Evolutionary conservation across 140 eudicot genomes (phyloP), one percentile per base, ranked within the genome.

Genomic region (Cichorium intybus): DNA sequence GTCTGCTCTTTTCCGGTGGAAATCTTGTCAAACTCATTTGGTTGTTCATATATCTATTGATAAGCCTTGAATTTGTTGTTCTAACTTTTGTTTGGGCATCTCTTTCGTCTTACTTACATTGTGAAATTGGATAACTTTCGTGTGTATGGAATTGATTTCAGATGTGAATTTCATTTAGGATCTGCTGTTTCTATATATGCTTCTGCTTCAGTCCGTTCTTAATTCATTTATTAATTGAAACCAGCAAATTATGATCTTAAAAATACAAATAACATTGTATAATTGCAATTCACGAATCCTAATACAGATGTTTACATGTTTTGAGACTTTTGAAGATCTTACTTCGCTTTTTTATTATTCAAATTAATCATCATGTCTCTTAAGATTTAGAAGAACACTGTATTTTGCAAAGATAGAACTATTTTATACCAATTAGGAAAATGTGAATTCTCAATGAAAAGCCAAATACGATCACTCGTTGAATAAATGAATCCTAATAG

Each of bases 401-500:
- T 31, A 31, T 31, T 12, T 45, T 11, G 60, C 4, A 24, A 54
- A 7, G 0, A n/a, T n/a, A n/a, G n/a, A n/a, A n/a, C n/a, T n/a
- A n/a, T n/a, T n/a, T n/a, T n/a, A n/a, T n/a, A n/a, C n/a, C n/a
- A n/a, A n/a, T n/a, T n/a, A n/a, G n/a, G n/a, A n/a, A n/a, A n/a
- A n/a, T n/a, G n/a, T n/a, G n/a, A 43, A 24, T 2, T 7, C 6
- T 6, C 66, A 41, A 1, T 14, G 21, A 39, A 10, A 22, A 12
- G 11, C 18, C 17, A 21, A 60, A 6, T 43, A 15, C n/a, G n/a
- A 17, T 16, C 20, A 21, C 60, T 53, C 62, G 29, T 68, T 43
- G 10, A 64, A 64, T 41, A 20, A 63, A 52, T 37, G 55, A 41
- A 87, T 60, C 54, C 83, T 74, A 0, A 77, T 52, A 20, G 73